Conservation (phyloP, 805 yeast species). For the Yarrowia alimentaria region DNA sequence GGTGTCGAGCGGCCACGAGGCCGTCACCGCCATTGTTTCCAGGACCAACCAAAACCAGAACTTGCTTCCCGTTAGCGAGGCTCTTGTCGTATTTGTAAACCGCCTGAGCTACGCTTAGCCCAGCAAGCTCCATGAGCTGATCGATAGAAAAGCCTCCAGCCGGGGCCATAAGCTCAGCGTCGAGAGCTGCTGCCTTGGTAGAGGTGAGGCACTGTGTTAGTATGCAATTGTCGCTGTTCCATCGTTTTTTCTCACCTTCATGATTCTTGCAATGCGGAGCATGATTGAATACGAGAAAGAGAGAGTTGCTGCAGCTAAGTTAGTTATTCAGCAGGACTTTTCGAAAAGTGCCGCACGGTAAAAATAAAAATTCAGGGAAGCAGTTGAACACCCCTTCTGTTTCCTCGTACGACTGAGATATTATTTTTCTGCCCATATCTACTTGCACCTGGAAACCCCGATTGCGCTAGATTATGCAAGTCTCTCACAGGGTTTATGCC, state of each 20-base stretch:
- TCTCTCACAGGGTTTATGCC: constrained; percentile 26
- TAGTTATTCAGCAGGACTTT: constrained; percentile 10
- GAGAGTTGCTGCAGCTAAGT: constrained; percentile 21
- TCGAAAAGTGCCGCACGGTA: neutral
- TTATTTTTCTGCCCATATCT: neutral
- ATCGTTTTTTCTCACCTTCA: constrained; percentile 18
- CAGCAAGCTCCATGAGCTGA: constrained; percentile 83
- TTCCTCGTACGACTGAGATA: neutral
- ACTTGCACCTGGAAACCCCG: neutral
- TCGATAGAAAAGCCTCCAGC: constrained; percentile 24
- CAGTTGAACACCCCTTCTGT: neutral
- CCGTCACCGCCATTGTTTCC: constrained; percentile 98
- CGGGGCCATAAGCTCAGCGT: constrained; percentile 19
- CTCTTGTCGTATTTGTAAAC: constrained; percentile 52
- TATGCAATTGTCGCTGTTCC: neutral
- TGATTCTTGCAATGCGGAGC: constrained; percentile 24
- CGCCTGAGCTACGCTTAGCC: constrained; percentile 89
- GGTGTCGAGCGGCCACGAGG: constrained; percentile 88
- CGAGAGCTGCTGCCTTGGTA: constrained; percentile 22
- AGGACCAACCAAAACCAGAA: constrained; percentile 83
- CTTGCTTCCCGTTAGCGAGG: constrained; percentile 34
- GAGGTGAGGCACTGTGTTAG: constrained; percentile 26
- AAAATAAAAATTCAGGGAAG: neutral
- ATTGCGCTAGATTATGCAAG: constrained; percentile 24
- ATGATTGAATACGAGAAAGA: constrained; percentile 24